phyloP scores from a whole-genome alignment of 2,329 filamentous ascomycete species.

The Epichloe festucae region DNA sequence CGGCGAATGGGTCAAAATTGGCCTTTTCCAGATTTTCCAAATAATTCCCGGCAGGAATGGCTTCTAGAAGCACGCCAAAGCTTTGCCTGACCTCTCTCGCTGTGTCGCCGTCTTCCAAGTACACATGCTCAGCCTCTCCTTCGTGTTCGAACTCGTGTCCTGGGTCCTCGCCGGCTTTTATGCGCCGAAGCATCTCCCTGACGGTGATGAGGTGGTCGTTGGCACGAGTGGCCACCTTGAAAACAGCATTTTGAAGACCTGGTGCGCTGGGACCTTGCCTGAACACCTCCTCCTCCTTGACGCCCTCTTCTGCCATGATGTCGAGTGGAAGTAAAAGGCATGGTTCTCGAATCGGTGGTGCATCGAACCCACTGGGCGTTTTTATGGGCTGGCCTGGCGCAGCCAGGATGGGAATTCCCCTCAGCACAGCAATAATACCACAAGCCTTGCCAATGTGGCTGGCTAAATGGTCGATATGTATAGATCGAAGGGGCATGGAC shows the following conservation, averaged over 20 bases:
- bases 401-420: constrained; percentile 78
- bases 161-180: constrained; percentile 59
- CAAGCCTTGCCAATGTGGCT: constrained; percentile 91
- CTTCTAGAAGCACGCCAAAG: constrained; percentile 72
- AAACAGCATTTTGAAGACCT: constrained; percentile 79
- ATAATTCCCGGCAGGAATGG: constrained; percentile 66
- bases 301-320: constrained; percentile 68
- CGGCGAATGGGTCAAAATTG: constrained; percentile 74
- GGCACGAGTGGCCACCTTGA: constrained; percentile 81
- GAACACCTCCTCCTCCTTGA: constrained; percentile 84
- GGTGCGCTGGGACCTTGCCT: constrained; percentile 64
- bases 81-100: constrained; percentile 39
- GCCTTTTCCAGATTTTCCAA: constrained; percentile 62
- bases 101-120: constrained; percentile 27
- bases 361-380: constrained; percentile 26
- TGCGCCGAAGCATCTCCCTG: constrained; percentile 74
- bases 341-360: constrained; percentile 28
- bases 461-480: constrained; percentile 83
- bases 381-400: constrained; percentile 45
- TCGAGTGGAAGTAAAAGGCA: constrained; percentile 72
- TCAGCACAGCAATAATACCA: constrained; percentile 75
- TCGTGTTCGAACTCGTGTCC: constrained; percentile 85
- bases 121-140: constrained; percentile 55
- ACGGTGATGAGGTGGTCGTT: constrained; percentile 94
- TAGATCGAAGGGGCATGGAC: constrained; percentile 62